A percentile compares a stretch with the other conserved stretches of the same genome.
Evolutionary conservation across 345 rosid species (phyloP).

Genomic region (Kandelia obovata): DNA sequence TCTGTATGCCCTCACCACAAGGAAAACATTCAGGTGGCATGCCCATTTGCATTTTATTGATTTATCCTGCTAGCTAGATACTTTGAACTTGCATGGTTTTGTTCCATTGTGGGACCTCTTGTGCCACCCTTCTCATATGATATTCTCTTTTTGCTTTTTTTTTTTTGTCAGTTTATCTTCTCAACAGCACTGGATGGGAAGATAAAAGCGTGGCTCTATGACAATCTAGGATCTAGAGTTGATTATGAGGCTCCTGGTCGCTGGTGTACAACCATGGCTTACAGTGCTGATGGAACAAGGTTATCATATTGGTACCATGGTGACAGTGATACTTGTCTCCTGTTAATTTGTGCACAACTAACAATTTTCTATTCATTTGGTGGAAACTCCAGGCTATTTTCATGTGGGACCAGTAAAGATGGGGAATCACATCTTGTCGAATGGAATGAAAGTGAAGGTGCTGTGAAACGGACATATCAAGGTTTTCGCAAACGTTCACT

Average conservation of each 20-base stretch:
- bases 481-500: constrained; percentile 23
- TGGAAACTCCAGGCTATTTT: constrained; percentile 21
- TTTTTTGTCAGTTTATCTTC: constrained; percentile 59
- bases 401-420: constrained; percentile 29
- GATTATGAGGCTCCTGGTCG: constrained; percentile 90
- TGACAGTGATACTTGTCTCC: no score
- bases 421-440: constrained; percentile 31
- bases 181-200: constrained; percentile 89
- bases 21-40: constrained; percentile 49
- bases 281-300: constrained; percentile 92
- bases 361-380: not conserved
- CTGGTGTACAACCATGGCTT: constrained; percentile 79
- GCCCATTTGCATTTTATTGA: constrained; percentile 7
- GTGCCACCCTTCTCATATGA: not conserved
- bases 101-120: not conserved
- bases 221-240: constrained; percentile 68
- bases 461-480: constrained; percentile 23
- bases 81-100: no score
- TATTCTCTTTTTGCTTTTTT: not conserved
- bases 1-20: constrained; percentile 64
- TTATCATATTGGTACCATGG: not conserved
- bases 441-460: constrained; percentile 38
- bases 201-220: constrained; percentile 94
- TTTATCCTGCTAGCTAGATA: not conserved
- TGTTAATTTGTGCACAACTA: not conserved